Evolutionary conservation across 352 stramenopile genomes (phyloP), one percentile per base, ranked within the genome.

Genomic region (Globisporangium polare): DNA sequence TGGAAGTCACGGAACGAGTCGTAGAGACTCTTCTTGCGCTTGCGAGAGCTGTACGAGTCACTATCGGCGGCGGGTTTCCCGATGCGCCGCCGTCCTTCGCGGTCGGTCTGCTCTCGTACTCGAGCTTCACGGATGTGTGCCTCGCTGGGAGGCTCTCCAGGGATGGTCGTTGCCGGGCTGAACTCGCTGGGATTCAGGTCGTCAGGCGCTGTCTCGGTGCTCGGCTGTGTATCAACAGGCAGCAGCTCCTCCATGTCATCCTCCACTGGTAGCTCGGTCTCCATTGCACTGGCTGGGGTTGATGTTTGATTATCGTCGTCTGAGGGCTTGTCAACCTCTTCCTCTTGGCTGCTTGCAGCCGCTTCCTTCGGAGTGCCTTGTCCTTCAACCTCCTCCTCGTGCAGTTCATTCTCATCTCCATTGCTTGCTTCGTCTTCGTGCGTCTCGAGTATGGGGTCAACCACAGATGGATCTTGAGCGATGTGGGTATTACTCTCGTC

Each of bases 1-100:
- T 83, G 80, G 47, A 80, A 77, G 53, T 81, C 69, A 26, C 83
- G 76, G 51, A 81, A 76, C 52, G 68, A 75, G 18, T 66, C 65
- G 41, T 82, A 88, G 10, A 83, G 62, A 24, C 73, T 82, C 49
- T 74, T 76, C 29, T 67, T 64, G 26, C 42, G 60, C 3, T 41
- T 26, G 6, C 22, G 27, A 29, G 42, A 27, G n/a, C 3, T 3
- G 2, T 35, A 20, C 7, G 8, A 24, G 31, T 37, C 10, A 46
- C 22, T 27, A 52, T 18, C 18, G 33, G n/a, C 9, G 5, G 13
- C 20, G 8, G 17, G 5, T 26, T 45, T 12, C 8, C 42, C 15
- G 1, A 17, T 33, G 5, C 31, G 29, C 26, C 29, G 18, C 29
- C 24, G 24, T 42, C 29, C 52, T 41, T 39, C 10, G 29, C 46